Evolutionary conservation across 1,284 basidiomycete genomes (phyloP).

Genomic region (Gomphus sp.): DNA sequence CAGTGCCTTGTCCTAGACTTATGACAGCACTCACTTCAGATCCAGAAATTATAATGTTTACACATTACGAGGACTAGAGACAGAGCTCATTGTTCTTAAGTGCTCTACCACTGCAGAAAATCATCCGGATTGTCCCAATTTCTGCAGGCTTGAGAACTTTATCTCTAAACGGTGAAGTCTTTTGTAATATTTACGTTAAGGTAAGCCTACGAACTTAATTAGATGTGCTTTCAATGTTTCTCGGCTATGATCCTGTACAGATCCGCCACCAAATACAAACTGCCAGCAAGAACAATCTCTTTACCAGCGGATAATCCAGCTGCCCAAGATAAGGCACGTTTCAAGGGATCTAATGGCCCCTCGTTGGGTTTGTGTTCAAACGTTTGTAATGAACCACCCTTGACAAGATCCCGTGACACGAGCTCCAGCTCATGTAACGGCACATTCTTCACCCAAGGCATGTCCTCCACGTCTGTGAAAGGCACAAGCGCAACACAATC

Average conservation of each 20-base stretch:
- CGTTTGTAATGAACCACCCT: not conserved
- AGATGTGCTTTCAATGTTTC: not conserved
- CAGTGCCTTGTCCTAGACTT: too few relatives aligned
- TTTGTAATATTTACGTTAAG: too few relatives aligned
- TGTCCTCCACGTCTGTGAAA: conserved; percentile 71
- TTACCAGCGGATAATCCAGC: conserved; percentile 16
- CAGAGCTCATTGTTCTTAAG: too few relatives aligned
- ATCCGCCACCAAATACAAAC: conserved; percentile 86
- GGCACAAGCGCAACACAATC: conserved; percentile 45
- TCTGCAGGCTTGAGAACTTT: too few relatives aligned
- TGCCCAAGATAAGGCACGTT: conserved; percentile 12
- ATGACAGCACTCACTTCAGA: too few relatives aligned
- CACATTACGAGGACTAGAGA: too few relatives aligned
- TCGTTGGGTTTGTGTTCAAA: conserved; percentile 12
- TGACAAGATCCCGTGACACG: conserved; percentile 9
- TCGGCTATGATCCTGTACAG: conserved; percentile 51
- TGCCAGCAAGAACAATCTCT: conserved; percentile 71
- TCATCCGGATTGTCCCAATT: not conserved
- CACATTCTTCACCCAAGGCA: conserved; percentile 83
- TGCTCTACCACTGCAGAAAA: too few relatives aligned
- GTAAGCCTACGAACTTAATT: too few relatives aligned
- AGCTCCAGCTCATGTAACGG: conserved; percentile 24
- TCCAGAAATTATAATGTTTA: too few relatives aligned
- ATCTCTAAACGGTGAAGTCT: too few relatives aligned
- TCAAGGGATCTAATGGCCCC: conserved; percentile 18